A percentile compares a stretch with the other conserved stretches of the same genome.
Conservation (phyloP, 352 stramenopile species). For the Pythium dissotocum region DNA sequence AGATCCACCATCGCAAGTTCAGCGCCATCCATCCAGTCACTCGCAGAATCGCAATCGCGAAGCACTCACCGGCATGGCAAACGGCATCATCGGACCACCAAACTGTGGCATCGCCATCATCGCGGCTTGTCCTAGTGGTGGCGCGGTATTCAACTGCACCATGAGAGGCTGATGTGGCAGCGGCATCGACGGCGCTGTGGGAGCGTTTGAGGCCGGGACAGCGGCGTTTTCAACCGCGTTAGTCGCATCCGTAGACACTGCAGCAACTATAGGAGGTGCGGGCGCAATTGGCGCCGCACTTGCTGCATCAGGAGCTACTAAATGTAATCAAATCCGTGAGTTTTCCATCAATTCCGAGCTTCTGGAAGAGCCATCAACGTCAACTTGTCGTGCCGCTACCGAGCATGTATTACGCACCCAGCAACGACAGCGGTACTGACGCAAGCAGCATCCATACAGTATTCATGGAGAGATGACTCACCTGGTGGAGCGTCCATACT, state of each 20-base stretch:
- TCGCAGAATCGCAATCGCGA: conserved; percentile 2
- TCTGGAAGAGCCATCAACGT: not conserved
- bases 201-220: not conserved
- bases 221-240: not conserved
- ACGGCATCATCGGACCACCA: not conserved
- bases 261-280: not conserved
- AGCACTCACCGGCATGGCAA: not conserved
- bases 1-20: not conserved
- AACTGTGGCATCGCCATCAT: conserved; percentile 2
- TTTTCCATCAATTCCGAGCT: not conserved
- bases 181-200: not conserved
- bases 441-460: not conserved
- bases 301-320: not conserved
- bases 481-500: conserved; percentile 25
- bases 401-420: not conserved
- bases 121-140: not conserved
- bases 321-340: not conserved
- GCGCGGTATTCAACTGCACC: not conserved
- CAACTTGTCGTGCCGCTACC: not conserved
- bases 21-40: not conserved
- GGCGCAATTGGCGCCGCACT: not conserved
- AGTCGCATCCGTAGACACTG: not conserved
- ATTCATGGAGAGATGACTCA: conserved; percentile 2
- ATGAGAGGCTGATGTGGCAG: not conserved
- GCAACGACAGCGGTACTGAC: not conserved